Evolutionary conservation across 306 rosid genomes (phyloP).

Genomic region (Gillenia trifoliata): DNA sequence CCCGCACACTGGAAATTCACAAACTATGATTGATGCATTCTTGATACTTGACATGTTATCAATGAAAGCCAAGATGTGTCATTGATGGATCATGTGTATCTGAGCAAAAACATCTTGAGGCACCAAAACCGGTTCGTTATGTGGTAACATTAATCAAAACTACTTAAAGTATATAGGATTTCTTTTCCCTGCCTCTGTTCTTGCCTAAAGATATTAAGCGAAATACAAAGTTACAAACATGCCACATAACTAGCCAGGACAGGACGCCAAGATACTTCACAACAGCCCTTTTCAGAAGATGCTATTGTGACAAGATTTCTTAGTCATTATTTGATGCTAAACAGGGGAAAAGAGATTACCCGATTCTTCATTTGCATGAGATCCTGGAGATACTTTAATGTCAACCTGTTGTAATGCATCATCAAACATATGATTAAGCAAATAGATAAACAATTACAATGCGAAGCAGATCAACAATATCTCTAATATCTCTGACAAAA

Average conservation of each 20-base stretch:
- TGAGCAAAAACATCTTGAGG: background rate
- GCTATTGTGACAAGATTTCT: background rate
- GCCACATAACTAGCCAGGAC: background rate
- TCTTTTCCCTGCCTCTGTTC: background rate
- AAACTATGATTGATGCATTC: background rate
- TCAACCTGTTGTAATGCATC: conserved; percentile 63
- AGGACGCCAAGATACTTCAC: background rate
- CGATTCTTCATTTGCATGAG: conserved; percentile 90
- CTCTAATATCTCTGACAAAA: background rate
- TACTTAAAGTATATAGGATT: background rate
- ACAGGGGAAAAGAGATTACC: conserved; percentile 33
- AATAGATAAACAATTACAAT: background rate
- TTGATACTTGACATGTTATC: background rate
- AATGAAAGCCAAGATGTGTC: background rate
- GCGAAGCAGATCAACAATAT: background rate
- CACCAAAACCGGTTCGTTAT: background rate
- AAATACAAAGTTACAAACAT: background rate
- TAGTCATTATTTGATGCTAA: background rate
- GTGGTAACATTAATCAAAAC: background rate
- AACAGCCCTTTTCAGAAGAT: background rate
- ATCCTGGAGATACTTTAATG: conserved; percentile 92
- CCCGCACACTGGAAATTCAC: background rate
- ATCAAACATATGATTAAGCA: conserved; percentile 12
- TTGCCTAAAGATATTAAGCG: background rate
- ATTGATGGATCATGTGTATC: background rate